Percentiles rank a stretch among this genome's conserved stretches.
phyloP scores from a whole-genome alignment of 352 stramenopile genomes.

The Phytophthora kernoviae region DNA sequence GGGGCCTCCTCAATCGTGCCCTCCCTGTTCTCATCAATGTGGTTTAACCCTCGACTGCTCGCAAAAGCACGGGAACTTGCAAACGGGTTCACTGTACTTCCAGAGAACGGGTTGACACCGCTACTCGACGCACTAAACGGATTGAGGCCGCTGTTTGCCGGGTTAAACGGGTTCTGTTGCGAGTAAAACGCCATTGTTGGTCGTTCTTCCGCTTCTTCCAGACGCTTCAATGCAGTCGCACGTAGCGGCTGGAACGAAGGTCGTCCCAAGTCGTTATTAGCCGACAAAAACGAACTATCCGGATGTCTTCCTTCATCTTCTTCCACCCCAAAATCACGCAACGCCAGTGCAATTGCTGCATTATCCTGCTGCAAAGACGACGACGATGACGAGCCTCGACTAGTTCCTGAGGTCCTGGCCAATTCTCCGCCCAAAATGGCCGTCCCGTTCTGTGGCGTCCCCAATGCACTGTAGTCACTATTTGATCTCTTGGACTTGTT shows the following conservation, averaged over 20 bases:
- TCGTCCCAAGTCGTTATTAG: conserved; percentile 42
- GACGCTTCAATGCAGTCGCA: conserved; percentile 72
- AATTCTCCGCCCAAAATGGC: conserved; percentile 36
- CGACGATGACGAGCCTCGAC: conserved; percentile 43
- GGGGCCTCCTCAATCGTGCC: conserved; percentile 20
- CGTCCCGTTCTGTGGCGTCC: conserved; percentile 52
- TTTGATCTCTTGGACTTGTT: conserved; percentile 26
- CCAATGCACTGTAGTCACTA: conserved; percentile 48
- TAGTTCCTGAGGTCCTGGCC: conserved; percentile 7
- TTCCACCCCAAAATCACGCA: conserved; percentile 76
- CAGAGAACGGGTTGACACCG: conserved; percentile 17
- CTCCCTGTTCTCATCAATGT: conserved; percentile 62
- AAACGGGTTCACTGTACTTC: conserved; percentile 24
- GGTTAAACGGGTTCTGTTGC: conserved; percentile 72
- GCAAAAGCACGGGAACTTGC: conserved; percentile 26
- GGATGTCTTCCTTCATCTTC: conserved; percentile 33
- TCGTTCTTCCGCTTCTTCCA: conserved; percentile 82
- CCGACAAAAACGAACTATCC: conserved; percentile 47
- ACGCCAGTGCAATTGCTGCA: conserved; percentile 72
- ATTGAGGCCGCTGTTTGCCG: conserved; percentile 33
- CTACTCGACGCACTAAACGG: conserved; percentile 20
- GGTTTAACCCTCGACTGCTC: conserved; percentile 40
- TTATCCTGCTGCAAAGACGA: conserved; percentile 73
- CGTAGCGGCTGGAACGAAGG: conserved; percentile 76
- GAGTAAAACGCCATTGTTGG: conserved; percentile 73